Percentiles rank a stretch among this genome's conserved stretches.
These are phyloP conservation scores for Chrysophaeum taylorii DNA, from an alignment of 352 stramenopile genomes.

Conservation along the genomic window DNA sequence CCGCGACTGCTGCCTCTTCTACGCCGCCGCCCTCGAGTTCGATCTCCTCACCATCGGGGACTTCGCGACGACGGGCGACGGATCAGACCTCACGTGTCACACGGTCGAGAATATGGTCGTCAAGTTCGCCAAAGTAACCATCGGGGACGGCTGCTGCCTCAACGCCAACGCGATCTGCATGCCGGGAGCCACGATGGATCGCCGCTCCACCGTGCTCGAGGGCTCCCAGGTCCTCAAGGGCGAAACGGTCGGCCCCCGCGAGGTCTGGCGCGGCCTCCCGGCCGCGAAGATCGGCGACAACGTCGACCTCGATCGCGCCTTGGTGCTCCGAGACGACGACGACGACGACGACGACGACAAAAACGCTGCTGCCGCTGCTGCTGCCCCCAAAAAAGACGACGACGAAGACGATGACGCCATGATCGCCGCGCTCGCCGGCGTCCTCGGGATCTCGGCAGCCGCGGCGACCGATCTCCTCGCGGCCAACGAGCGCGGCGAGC, in stretches of 20 bases:
- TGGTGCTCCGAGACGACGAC: no score
- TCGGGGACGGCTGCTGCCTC: neutral
- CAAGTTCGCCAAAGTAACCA: neutral
- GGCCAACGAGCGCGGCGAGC: neutral
- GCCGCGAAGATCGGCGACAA: no score
- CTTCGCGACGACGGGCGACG: neutral
- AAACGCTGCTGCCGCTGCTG: no score
- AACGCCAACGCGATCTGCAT: neutral
- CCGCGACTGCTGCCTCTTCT: neutral
- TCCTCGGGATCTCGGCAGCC: neutral
- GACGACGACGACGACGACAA: no score
- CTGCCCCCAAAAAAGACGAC: no score
- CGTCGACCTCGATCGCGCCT: no score
- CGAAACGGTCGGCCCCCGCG: no score
- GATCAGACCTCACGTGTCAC: neutral
- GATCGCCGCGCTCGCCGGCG: neutral
- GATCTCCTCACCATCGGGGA: neutral
- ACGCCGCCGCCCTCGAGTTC: neutral
- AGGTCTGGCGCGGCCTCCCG: no score
- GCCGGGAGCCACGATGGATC: neutral
- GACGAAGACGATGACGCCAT: no score
- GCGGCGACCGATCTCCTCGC: neutral
- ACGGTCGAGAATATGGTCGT: conserved; percentile 17
- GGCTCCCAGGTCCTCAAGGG: neutral
- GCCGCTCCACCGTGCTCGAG: neutral